Evolutionary conservation across 192 early-diverging fungal genomes (phyloP), one percentile per base, ranked within the genome.

Genomic region (Coemansia sp.): DNA sequence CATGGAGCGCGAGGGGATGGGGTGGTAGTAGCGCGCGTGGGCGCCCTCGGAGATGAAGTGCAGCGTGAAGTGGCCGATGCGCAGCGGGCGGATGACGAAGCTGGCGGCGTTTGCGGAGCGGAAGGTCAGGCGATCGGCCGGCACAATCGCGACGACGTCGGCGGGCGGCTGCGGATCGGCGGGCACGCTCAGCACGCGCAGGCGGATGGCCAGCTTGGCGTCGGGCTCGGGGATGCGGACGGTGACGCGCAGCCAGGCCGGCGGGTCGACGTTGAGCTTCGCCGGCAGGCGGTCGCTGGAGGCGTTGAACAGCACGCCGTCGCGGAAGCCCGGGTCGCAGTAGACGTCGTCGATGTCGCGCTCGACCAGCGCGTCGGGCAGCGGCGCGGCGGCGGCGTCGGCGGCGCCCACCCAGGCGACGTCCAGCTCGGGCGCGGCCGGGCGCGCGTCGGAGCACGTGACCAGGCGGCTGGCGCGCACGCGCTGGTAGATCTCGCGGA

Each of bases 281-380:
- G 75, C 71, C 2, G 83, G 83, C 66, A 84, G 66, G 23, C 78
- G 71, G 72, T 84, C 83, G 71, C 78, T 81, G 60, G 83, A 68
- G 3, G 78, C 75, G 45, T 84, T 84, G 69, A 84, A 79, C 60
- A 84, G 66, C 14, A 73, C 62, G 56, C 82, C 73, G 66, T 79
- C 82, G 60, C 77, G 76, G 71, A 79, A 79, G 57, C 82, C 82
- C 1, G 82, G 77, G 65, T 84, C 82, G 68, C 82, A 66, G 77
- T 84, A 84, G 30, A 84, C 71, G 18, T 79, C 82, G 38, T 79
- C 82, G 20, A 84, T 61, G 41, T 79, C 82, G 26, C 62, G 57
- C 55, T 63, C 69, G 30, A 84, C 35, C 56, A 70, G 68, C 36
- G 76, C 77, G 68, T 79, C 82, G n/a, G 73, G 52, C 51, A 84